These are phyloP conservation scores for Sporormia fimetaria DNA, from an alignment of 495 filamentous ascomycete species.

Conservation along the genomic window DNA sequence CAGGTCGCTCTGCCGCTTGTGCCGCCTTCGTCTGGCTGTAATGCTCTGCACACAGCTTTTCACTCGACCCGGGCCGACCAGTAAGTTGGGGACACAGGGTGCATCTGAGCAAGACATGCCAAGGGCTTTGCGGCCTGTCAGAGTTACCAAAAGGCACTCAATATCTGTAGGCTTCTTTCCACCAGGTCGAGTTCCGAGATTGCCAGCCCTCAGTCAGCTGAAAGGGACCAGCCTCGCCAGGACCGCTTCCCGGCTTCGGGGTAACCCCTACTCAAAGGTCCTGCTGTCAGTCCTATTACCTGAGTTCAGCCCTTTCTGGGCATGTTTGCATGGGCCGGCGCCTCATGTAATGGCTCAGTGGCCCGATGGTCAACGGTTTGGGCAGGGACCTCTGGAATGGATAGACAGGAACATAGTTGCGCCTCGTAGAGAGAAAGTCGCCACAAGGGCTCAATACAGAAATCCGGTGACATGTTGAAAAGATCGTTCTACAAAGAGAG, in stretches of 20 bases:
- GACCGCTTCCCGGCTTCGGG: slow-evolving; percentile 14
- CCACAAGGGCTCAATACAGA: too few relatives aligned
- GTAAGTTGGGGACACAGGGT: slow-evolving; percentile 3
- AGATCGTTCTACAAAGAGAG: too few relatives aligned
- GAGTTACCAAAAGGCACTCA: slow-evolving; percentile 3
- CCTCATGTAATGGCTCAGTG: not conserved
- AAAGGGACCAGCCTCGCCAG: slow-evolving; percentile 13
- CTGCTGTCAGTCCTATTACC: not conserved
- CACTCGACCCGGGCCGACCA: not conserved
- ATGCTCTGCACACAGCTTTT: too few relatives aligned
- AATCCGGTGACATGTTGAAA: too few relatives aligned
- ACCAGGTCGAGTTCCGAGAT: slow-evolving; percentile 8
- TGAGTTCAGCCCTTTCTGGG: not conserved
- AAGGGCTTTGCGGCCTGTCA: slow-evolving; percentile 22
- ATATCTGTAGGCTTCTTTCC: slow-evolving; percentile 24
- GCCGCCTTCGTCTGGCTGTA: too few relatives aligned
- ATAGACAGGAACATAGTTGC: too few relatives aligned
- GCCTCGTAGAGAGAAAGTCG: too few relatives aligned
- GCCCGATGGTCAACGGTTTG: slow-evolving; percentile 1
- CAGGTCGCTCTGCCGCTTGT: too few relatives aligned
- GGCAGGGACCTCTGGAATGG: too few relatives aligned
- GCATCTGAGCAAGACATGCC: slow-evolving; percentile 22
- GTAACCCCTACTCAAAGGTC: slow-evolving; percentile 23
- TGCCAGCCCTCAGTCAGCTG: slow-evolving; percentile 1
- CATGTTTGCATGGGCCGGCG: not conserved